Evolutionary conservation across 2,329 filamentous ascomycete species (phyloP), one percentile per base, ranked within the genome.

Genomic region (Pseudocercospora macadamiae): DNA sequence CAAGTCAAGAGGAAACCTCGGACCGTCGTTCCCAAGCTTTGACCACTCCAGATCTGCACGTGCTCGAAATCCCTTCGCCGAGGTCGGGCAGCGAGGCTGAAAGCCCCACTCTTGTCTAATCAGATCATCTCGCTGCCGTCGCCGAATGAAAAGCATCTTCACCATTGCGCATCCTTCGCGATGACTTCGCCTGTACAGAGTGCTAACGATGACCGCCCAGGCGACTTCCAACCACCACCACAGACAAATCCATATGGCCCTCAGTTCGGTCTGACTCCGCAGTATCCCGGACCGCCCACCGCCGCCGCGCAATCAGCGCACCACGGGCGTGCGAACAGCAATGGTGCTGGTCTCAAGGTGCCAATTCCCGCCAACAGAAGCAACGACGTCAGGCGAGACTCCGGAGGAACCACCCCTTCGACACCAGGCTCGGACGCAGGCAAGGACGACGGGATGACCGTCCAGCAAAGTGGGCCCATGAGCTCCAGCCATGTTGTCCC

Each of bases 401-500:
- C 28, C 49, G 25, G 34, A 25, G 28, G 42, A 10, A 25, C 42
- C 21, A 32, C 51, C 4, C 16, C 51, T 18, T 9, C 34, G 8
- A 39, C 23, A 14, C 51, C 48, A 16, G 28, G 34, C 48, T 42
- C 21, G 16, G 19, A 47, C 16, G 26, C 52, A 48, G 45, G 48
- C 25, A 34, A 34, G 26, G 51, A 56, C n/a, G 45, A 57, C 19
- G 47, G 39, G 28, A 62, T 59, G 55, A 57, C 52, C 8, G 60
- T 60, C 26, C 18, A 25, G 14, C 45, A 59, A 2, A 63, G 57
- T 18, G 77, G 73, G 37, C 78, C 77, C 32, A 73, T 75, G 58
- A 74, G 72, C 62, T 67, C 61, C 21, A 69, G 51, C 42, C 72
- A 76, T 65, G 67, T 65, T 2, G 69, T 81, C 19, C 77, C 75